Conservation (phyloP, 768 basidiomycete species). For the Naganishia onofrii region DNA sequence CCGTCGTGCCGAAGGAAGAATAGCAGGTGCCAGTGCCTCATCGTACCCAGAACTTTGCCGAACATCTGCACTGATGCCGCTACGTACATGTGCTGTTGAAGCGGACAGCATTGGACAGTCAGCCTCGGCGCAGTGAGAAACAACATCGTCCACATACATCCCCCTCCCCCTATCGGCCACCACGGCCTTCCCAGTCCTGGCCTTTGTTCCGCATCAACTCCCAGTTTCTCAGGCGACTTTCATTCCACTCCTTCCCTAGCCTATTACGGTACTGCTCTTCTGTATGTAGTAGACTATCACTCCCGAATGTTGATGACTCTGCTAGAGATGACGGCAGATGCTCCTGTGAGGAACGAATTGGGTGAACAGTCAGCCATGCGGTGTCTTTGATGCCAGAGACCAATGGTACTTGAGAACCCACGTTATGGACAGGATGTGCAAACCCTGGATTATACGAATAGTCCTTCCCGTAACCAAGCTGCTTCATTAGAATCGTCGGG, state of each 20-base stretch:
- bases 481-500: constrained; percentile 68
- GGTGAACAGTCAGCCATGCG: too few species aligned
- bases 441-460: constrained; percentile 67
- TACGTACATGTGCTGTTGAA: too few species aligned
- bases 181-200: constrained; percentile 43
- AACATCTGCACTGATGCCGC: too few species aligned
- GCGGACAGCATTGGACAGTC: too few species aligned
- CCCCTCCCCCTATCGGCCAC: neutral
- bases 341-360: constrained; percentile 51
- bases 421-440: constrained; percentile 64
- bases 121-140: neutral
- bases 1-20: too few species aligned
- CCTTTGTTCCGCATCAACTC: constrained; percentile 60
- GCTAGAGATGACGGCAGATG: constrained; percentile 61
- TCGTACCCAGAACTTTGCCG: too few species aligned
- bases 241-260: constrained; percentile 62
- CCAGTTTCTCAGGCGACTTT: constrained; percentile 60
- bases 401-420: constrained; percentile 31
- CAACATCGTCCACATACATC: neutral
- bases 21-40: too few species aligned
- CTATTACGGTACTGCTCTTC: constrained; percentile 52
- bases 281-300: constrained; percentile 56
- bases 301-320: constrained; percentile 47
- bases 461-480: constrained; percentile 65
- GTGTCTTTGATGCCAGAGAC: neutral